Base-by-base conservation (phyloP, 1,139 yeast species). In the Taphrina communis region DNA sequence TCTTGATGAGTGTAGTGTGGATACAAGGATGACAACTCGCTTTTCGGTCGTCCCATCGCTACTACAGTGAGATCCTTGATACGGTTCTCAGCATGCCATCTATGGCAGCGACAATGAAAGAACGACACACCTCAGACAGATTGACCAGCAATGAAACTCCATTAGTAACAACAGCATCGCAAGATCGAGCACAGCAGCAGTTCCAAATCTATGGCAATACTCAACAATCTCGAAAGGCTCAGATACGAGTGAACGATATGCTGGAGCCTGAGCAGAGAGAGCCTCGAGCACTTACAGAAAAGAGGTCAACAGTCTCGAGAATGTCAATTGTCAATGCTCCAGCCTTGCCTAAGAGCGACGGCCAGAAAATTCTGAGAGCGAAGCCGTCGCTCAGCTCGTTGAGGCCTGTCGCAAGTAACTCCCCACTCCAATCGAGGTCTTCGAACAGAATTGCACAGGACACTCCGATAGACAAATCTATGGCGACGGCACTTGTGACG, bases 181-280 rank as follows among this genome's bases (percentile, higher is more conserved):
- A 44, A 7, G 17, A 52, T 9, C 25, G 66, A 31, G 66, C 66
- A n/a, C 57, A 52, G 12, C 56, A 62, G 11, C 66, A 61, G 36
- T 61, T 61, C 17, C 57, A 36, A 12, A 61, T 57, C 25, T 38
- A 48, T 36, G 14, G 42, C 14, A 39, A 9, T 39, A 39, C 42
- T 9, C 42, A 14, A 9, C 42, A 9, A 11, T 39, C 42, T 39
- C 42, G 14, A 14, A 39, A 39, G 11, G 14, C 14, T 44, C 17
- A n/a, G 8, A 44, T 7, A 7, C 48, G 19, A 12, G 41, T n/a
- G 52, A 46, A 35, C 42, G 59, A 57, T 7, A 19, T 52, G 11
- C 51, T 51, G 12, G 51, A 59, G 6, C 52, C 51, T 5, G 9
- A 46, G 2, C 59, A 51, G 17, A 57, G 39, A 41, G 55, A 57